Percentiles rank a stretch among this genome's conserved stretches.
Evolutionary conservation across 805 yeast genomes (phyloP).

Genomic region (Metschnikowia vanudenii): DNA sequence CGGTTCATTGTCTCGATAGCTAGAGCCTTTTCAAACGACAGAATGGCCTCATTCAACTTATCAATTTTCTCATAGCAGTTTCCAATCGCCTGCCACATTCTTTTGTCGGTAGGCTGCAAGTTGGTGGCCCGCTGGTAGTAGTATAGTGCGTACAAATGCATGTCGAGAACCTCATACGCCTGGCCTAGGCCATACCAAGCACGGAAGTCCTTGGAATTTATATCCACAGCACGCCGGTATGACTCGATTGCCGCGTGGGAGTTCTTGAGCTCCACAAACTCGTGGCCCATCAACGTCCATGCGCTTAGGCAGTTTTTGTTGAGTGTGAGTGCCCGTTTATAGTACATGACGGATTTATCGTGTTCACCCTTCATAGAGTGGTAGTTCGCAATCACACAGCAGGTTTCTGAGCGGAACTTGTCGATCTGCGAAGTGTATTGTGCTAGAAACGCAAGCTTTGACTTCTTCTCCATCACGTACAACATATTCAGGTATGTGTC

Average conservation of each 20-base stretch:
- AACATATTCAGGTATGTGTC: slow-evolving; percentile 93
- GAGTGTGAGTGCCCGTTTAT: slow-evolving; percentile 81
- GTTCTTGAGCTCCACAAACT: slow-evolving; percentile 92
- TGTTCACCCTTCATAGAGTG: slow-evolving; percentile 90
- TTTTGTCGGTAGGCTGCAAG: slow-evolving; percentile 79
- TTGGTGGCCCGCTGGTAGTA: slow-evolving; percentile 91
- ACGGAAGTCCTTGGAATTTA: slow-evolving; percentile 82
- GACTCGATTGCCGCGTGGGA: slow-evolving; percentile 97
- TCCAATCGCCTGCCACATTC: slow-evolving; percentile 97
- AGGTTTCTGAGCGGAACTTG: slow-evolving; percentile 87
- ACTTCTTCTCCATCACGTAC: slow-evolving; percentile 86
- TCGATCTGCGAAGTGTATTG: slow-evolving; percentile 82
- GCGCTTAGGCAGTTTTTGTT: slow-evolving; percentile 82
- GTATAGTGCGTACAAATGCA: slow-evolving; percentile 88
- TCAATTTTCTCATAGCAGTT: slow-evolving; percentile 81
- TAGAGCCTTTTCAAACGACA: slow-evolving; percentile 78
- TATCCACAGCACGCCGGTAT: slow-evolving; percentile 89
- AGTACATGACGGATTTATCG: slow-evolving; percentile 91
- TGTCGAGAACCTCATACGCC: slow-evolving; percentile 94
- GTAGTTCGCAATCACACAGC: slow-evolving; percentile 91
- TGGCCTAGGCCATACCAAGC: slow-evolving; percentile 99
- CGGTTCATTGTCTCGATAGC: slow-evolving; percentile 42
- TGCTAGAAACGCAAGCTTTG: slow-evolving; percentile 83
- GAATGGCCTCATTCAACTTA: slow-evolving; percentile 69
- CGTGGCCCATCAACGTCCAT: slow-evolving; percentile 99